Conservation (phyloP, 805 yeast genomes). For the Suhomyces faveliae region DNA sequence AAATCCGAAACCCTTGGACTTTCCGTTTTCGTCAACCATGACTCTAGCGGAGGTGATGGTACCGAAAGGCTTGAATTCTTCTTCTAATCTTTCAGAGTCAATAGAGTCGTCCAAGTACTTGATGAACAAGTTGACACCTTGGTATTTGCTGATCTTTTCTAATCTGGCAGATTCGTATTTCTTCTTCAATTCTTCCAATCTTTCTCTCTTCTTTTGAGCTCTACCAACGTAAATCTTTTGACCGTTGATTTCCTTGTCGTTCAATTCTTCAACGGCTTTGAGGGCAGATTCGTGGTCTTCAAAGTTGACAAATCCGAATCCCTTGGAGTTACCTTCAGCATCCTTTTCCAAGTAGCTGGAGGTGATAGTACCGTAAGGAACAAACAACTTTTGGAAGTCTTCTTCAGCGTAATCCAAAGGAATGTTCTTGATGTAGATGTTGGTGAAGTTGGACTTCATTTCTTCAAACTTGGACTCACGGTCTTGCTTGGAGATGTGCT, state of each 20-base stretch:
- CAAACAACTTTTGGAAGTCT: constrained; percentile 70
- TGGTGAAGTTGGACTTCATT: constrained; percentile 90
- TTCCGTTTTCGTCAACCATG: constrained; percentile 91
- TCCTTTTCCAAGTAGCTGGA: constrained; percentile 80
- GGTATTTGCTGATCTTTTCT: constrained; percentile 91
- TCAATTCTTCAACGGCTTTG: constrained; percentile 87
- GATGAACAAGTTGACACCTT: constrained; percentile 94
- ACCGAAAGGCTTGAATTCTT: constrained; percentile 92
- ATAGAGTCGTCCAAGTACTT: constrained; percentile 94
- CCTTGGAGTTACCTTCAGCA: constrained; percentile 84
- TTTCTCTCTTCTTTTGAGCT: constrained; percentile 98
- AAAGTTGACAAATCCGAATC: constrained; percentile 94
- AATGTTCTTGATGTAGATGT: constrained; percentile 91
- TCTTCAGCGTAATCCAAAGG: constrained; percentile 66
- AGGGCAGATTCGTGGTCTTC: constrained; percentile 85
- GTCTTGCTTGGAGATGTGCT: constrained; percentile 87
- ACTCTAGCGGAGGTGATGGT: constrained; percentile 93
- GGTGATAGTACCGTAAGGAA: constrained; percentile 74
- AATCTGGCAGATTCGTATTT: constrained; percentile 89
- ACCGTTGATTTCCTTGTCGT: constrained; percentile 82
- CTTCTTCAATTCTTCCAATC: constrained; percentile 91
- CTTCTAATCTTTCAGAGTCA: constrained; percentile 87
- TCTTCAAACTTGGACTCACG: constrained; percentile 92
- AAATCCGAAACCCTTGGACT: constrained; percentile 97
- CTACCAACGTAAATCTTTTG: constrained; percentile 92